phyloP scores from a whole-genome alignment of 73 alveolate species.

The Paramecium tetraurelia region DNA sequence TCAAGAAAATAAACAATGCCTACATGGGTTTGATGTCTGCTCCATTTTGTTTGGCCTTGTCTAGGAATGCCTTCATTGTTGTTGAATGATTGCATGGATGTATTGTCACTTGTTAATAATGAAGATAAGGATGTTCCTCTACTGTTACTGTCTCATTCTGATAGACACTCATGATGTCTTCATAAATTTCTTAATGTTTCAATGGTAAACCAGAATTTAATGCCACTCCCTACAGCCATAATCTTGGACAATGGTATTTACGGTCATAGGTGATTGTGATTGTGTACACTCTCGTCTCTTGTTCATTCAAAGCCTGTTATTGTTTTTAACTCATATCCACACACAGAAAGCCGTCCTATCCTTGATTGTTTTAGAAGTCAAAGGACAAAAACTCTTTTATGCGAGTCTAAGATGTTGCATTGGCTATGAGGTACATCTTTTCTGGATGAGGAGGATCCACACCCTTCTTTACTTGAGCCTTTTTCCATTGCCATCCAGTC shows the following conservation, averaged over 20 bases:
- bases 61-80: slow-evolving; percentile 41
- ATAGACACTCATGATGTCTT: slow-evolving; percentile 42
- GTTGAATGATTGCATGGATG: slow-evolving; percentile 58
- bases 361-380: not conserved
- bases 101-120: slow-evolving; percentile 3
- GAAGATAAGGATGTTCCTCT: slow-evolving; percentile 42
- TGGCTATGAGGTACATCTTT: slow-evolving; percentile 25
- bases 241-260: slow-evolving; percentile 45
- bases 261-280: slow-evolving; percentile 22
- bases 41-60: slow-evolving; percentile 41
- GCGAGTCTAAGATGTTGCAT: slow-evolving; percentile 28
- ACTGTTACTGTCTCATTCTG: slow-evolving; percentile 47
- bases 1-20: slow-evolving; percentile 37
- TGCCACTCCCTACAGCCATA: slow-evolving; percentile 30
- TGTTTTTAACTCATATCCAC: slow-evolving; percentile 16
- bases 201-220: not conserved
- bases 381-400: not conserved
- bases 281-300: slow-evolving; percentile 14
- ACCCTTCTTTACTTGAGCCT: not conserved
- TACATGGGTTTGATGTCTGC: slow-evolving; percentile 28
- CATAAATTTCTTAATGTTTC: slow-evolving; percentile 23
- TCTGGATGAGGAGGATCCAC: slow-evolving; percentile 45
- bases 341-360: slow-evolving; percentile 9
- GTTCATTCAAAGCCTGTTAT: not conserved
- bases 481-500: slow-evolving; percentile 54